Evolutionary conservation across 1,139 yeast genomes (phyloP).

Genomic region (Pichia sp.): DNA sequence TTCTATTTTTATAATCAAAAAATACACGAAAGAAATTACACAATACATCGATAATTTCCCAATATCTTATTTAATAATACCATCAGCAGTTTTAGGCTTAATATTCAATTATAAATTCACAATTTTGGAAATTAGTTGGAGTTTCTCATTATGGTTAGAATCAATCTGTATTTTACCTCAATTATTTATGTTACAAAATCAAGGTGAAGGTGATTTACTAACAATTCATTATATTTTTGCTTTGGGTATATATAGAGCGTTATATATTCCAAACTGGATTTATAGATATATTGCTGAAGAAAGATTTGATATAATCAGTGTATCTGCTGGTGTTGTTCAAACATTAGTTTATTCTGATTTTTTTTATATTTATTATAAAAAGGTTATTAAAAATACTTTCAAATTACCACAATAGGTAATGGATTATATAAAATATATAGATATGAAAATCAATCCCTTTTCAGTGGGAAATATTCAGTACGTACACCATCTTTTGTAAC

Average conservation of each 20-base stretch:
- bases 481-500: conserved; percentile 91
- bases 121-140: conserved; percentile 60
- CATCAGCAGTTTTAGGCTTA: conserved; percentile 53
- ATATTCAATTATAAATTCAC: conserved; percentile 63
- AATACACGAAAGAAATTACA: conserved; percentile 48
- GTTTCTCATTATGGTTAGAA: conserved; percentile 81
- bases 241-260: conserved; percentile 78
- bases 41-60: conserved; percentile 66
- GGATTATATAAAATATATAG: background rate
- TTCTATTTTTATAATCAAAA: conserved; percentile 65
- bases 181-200: conserved; percentile 78
- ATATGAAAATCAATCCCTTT: conserved; percentile 56
- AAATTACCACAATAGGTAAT: conserved; percentile 40
- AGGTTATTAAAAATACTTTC: conserved; percentile 77
- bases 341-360: conserved; percentile 88
- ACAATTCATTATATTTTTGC: conserved; percentile 93
- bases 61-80: conserved; percentile 61
- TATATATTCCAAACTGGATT: conserved; percentile 92
- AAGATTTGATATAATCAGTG: conserved; percentile 63
- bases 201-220: conserved; percentile 82
- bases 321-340: conserved; percentile 78
- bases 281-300: conserved; percentile 72
- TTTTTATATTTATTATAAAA: conserved; percentile 82
- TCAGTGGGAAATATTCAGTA: conserved; percentile 76
- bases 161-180: conserved; percentile 90